Conservation (phyloP, 164 flowering plant species). For the Vitis amurensis region DNA sequence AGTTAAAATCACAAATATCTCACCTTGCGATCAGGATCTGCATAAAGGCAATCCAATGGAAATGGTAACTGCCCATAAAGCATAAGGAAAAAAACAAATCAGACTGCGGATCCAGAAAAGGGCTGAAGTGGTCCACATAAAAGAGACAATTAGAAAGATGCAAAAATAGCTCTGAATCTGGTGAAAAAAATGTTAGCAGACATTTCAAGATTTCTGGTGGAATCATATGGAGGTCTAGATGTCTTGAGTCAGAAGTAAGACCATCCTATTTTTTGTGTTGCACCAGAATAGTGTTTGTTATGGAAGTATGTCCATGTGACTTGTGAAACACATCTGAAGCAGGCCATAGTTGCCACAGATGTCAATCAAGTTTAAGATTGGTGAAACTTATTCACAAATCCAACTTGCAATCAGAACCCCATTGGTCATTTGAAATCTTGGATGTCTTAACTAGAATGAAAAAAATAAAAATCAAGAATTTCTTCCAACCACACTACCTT, state of each 20-base stretch:
- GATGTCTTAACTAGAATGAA: too few relatives aligned
- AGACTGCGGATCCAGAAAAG: neutral
- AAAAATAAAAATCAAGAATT: too few relatives aligned
- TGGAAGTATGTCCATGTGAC: neutral
- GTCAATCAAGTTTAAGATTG: too few relatives aligned
- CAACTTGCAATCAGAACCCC: too few relatives aligned
- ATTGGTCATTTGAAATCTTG: too few relatives aligned
- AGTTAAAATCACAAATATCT: neutral
- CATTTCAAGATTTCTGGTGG: neutral
- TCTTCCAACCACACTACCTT: too few relatives aligned
- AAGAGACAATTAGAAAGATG: neutral
- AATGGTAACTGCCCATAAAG: slow-evolving; percentile 70
- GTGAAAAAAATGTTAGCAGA: neutral
- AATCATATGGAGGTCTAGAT: neutral
- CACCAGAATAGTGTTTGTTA: neutral
- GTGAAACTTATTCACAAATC: too few relatives aligned
- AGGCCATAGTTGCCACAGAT: neutral
- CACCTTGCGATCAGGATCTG: slow-evolving; percentile 93
- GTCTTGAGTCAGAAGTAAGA: neutral
- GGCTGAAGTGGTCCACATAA: too few relatives aligned
- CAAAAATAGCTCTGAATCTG: neutral
- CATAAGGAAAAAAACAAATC: slow-evolving; percentile 15
- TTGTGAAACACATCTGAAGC: neutral
- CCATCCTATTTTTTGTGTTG: neutral
- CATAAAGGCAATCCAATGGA: slow-evolving; percentile 88